A percentile compares a stretch with the other conserved stretches of the same genome.
phyloP scores from a whole-genome alignment of 805 yeast genomes.

The Maudiozyma barnettii region DNA sequence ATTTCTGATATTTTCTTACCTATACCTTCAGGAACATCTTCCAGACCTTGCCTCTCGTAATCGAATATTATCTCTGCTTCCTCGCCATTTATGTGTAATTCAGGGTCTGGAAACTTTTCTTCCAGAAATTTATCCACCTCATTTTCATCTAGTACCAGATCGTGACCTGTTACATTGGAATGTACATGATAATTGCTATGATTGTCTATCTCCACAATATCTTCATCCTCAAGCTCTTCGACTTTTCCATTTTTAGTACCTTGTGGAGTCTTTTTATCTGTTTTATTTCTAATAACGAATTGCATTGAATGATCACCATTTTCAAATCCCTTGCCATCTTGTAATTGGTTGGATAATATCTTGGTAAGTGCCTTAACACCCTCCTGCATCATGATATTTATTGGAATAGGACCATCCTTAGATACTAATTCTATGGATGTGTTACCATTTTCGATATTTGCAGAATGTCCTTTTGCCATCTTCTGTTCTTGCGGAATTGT shows the following conservation, averaged over 20 bases:
- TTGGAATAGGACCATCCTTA: conserved; percentile 23
- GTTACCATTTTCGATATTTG: background rate
- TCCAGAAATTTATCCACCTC: conserved; percentile 6
- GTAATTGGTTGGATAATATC: conserved; percentile 22
- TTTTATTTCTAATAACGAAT: conserved; percentile 14
- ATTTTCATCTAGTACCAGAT: background rate
- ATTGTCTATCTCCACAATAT: conserved; percentile 9
- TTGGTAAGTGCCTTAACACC: conserved; percentile 28
- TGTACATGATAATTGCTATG: conserved; percentile 10
- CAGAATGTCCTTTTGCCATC: conserved; percentile 1
- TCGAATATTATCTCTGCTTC: conserved; percentile 27
- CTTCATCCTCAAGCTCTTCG: conserved; percentile 3
- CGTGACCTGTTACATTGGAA: background rate
- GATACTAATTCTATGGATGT: conserved; percentile 20
- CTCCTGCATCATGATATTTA: conserved; percentile 29
- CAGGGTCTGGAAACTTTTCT: conserved; percentile 17
- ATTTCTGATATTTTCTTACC: conserved; percentile 23
- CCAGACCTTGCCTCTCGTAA: conserved; percentile 20
- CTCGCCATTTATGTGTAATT: conserved; percentile 18
- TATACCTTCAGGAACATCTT: conserved; percentile 20
- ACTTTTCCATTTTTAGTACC: background rate
- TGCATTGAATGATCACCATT: conserved; percentile 17
- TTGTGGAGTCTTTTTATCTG: background rate
- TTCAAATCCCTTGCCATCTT: conserved; percentile 17
- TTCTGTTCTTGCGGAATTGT: no score